A percentile compares a stretch with the other conserved stretches of the same genome.
Evolutionary conservation across 306 rosid species (phyloP).

Genomic region (Prunus salicina): DNA sequence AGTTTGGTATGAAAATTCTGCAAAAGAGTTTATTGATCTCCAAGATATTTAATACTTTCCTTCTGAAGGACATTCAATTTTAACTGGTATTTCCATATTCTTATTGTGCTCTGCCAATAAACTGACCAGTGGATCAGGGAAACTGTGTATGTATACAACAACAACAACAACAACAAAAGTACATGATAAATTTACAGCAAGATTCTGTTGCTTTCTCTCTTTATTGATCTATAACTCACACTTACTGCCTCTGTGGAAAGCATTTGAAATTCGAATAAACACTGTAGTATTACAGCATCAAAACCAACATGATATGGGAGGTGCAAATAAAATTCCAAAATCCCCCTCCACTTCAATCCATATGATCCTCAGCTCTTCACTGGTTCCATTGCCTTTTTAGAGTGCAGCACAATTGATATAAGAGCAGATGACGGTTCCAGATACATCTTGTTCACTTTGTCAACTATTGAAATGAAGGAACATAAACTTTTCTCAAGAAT

Average conservation of each 20-base stretch:
- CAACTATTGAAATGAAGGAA: background rate
- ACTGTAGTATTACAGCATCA: background rate
- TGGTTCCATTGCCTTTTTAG: background rate
- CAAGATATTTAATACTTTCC: too few species aligned
- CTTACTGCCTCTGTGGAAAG: background rate
- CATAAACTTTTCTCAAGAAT: background rate
- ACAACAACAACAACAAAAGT: background rate
- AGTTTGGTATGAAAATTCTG: too few species aligned
- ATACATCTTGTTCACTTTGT: background rate
- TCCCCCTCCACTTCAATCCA: background rate
- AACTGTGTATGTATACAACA: too few species aligned
- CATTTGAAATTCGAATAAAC: background rate
- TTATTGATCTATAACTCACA: background rate
- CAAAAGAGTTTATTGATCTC: too few species aligned
- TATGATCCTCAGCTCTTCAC: background rate
- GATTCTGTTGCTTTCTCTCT: background rate
- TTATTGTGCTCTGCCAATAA: too few species aligned
- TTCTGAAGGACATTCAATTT: too few species aligned
- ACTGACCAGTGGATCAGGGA: too few species aligned
- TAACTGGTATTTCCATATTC: too few species aligned
- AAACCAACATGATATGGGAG: background rate
- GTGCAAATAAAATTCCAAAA: slow-evolving; percentile 5
- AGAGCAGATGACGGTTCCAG: background rate
- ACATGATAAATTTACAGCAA: background rate
- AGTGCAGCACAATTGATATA: background rate